These are phyloP conservation scores for Pythium rhizo-oryzae DNA, from an alignment of 352 stramenopile species.

Conservation along the genomic window DNA sequence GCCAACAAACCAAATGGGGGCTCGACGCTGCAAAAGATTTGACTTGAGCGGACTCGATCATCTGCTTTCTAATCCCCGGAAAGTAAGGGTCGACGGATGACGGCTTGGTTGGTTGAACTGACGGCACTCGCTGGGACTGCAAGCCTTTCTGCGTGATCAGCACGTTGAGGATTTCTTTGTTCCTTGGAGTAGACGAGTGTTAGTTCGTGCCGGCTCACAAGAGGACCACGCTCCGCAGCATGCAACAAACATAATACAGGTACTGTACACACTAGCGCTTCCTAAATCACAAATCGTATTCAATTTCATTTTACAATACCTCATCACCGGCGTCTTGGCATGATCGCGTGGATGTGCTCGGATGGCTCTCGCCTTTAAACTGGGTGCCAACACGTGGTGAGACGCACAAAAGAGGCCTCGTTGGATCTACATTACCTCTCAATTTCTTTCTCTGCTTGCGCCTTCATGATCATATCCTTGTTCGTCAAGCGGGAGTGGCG, in stretches of 20 bases:
- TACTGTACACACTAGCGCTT: not conserved
- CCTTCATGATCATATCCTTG: conserved; percentile 76
- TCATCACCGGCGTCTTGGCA: conserved; percentile 13
- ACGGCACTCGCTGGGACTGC: not conserved
- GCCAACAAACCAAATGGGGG: conserved; percentile 50
- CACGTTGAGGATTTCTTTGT: not conserved
- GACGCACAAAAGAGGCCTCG: conserved; percentile 3
- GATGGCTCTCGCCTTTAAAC: not conserved
- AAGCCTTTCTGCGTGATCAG: not conserved
- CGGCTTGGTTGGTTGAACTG: not conserved
- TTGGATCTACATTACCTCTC: conserved; percentile 22
- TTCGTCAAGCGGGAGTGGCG: conserved; percentile 63
- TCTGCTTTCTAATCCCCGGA: conserved; percentile 43
- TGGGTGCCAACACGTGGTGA: conserved; percentile 17
- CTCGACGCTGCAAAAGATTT: conserved; percentile 47
- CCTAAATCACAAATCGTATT: conserved; percentile 17
- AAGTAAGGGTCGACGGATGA: conserved; percentile 58
- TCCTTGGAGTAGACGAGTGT: not conserved
- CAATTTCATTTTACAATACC: conserved; percentile 31
- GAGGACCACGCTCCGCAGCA: no score
- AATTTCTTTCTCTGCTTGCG: conserved; percentile 28
- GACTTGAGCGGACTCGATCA: conserved; percentile 49
- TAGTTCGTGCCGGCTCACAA: no score
- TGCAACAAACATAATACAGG: not conserved
- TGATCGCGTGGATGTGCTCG: conserved; percentile 5